Evolutionary conservation across 345 rosid genomes (phyloP), one percentile per base, ranked within the genome.

Genomic region (Psidium guajava): DNA sequence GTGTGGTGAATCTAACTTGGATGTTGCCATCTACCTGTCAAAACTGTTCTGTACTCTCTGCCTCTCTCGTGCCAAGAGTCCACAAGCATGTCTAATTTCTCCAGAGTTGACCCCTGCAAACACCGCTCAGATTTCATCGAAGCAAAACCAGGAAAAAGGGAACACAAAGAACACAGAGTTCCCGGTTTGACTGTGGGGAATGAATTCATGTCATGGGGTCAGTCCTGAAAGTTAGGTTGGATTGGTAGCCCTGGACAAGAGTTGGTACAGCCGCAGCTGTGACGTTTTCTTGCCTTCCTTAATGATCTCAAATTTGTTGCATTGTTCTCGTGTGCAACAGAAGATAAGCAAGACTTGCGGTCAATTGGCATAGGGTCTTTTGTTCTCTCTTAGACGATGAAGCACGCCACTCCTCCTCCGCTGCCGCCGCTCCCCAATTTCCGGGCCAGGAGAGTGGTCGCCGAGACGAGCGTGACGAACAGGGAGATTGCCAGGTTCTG

Each of bases 401-500:
- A 95, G 91, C 87, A 87, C 87, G 86, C 49, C 50, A 88, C 44
- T 42, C 44, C 94, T 11, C 95, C 96, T 0, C 94, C 91, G 1
- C 95, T 90, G 2, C 95, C 86, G 22, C 93, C 91, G 21, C 90
- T 87, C 88, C 92, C 90, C 1, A 61, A 89, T 57, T 88, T 87
- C 85, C 89, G 92, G 93, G 88, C 81, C 4, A 86, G 86, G 88
- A 93, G 90, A 85, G 82, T 80, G 1, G 80, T 28, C 14, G 50
- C 50, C 15, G 56, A 86, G 49, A 90, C 89, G 42, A 94, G 98
- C 74, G 91, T 95, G 73, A 96, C 99, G 2, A 95, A 94, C 53
- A 93, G 82, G 85, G 96, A 95, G 91, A 95, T 96, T 74, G 96
- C 94, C 28, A 93, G 89, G 89, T 96, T 91, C 86, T 96, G 98